Evolutionary conservation across 371 early-diverging fungal species (phyloP), one percentile per base, ranked within the genome.

Genomic region (Mucor mucedo): DNA sequence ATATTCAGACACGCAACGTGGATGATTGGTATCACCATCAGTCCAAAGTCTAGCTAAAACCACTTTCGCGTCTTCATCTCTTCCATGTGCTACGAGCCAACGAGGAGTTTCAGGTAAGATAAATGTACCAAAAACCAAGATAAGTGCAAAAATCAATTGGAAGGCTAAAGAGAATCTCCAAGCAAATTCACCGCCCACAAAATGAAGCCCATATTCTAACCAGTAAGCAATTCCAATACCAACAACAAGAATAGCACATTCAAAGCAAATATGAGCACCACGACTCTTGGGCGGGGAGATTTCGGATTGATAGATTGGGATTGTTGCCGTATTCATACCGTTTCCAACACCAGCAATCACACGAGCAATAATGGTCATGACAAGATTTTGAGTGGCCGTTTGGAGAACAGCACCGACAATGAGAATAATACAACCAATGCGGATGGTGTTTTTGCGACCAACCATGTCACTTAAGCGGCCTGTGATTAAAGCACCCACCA

Each of bases 81-180:
- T 49, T 40, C 77, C 75, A 28, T 83, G 76, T 47, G 76, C 69
- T 47, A 80, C 60, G 14, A 86, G 60, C 86, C 86, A 86, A 68
- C 86, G 84, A 35, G 86, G 85, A 5, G 86, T 75, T 56, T 83
- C 84, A 13, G 87, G 87, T 5, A 86, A 73, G 54, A 84, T 52
- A 30, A 78, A 71, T 14, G 73, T 62, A 53, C 78, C 84, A 42
- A 64, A 39, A 47, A 77, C 60, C 44, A 86, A 73, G 38, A 83
- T 45, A 32, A 78, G 66, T 9, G 82, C 82, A 60, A 82, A 84
- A 47, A 82, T 32, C 54, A 65, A 71, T 64, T 84, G 86, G 61
- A 82, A 73, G 38, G 78, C 78, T 40, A 83, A 64, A 21, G 86
- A 85, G 63, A 85, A 71, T 29, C 79, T 75, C 84, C 84, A 85